Conservation (phyloP, 108 stramenopile species). For the Skeletonema marinoi region DNA sequence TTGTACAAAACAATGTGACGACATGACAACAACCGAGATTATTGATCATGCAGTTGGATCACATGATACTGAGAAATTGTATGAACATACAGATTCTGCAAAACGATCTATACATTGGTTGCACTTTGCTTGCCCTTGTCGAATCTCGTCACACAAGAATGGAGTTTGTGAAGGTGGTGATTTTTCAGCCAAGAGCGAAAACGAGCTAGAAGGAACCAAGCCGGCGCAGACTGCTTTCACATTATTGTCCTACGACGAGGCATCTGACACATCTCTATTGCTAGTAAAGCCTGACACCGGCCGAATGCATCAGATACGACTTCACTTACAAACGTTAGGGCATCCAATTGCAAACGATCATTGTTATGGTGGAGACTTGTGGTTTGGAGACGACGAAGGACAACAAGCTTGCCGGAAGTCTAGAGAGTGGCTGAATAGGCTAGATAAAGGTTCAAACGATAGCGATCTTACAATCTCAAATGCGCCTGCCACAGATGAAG, state of each 20-base stretch:
- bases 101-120: constrained; percentile 52
- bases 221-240: constrained; percentile 81
- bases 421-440: constrained; percentile 38
- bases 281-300: constrained; percentile 71
- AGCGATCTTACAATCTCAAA: constrained; percentile 39
- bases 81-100: not conserved
- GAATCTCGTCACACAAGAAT: constrained; percentile 73
- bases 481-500: constrained; percentile 71
- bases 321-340: constrained; percentile 80
- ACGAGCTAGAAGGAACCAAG: constrained; percentile 66
- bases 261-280: constrained; percentile 74
- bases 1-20: not conserved
- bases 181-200: constrained; percentile 54
- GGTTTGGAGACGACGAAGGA: constrained; percentile 62
- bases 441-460: constrained; percentile 33
- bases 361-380: constrained; percentile 87
- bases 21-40: not conserved
- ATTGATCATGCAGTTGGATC: not conserved
- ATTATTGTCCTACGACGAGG: constrained; percentile 63
- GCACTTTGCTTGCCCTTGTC: constrained; percentile 76
- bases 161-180: constrained; percentile 79
- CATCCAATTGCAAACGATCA: constrained; percentile 93
- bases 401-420: constrained; percentile 48
- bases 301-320: constrained; percentile 87
- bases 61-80: not conserved